phyloP scores from a whole-genome alignment of 768 basidiomycete genomes.

The Naganishia onofrii region DNA sequence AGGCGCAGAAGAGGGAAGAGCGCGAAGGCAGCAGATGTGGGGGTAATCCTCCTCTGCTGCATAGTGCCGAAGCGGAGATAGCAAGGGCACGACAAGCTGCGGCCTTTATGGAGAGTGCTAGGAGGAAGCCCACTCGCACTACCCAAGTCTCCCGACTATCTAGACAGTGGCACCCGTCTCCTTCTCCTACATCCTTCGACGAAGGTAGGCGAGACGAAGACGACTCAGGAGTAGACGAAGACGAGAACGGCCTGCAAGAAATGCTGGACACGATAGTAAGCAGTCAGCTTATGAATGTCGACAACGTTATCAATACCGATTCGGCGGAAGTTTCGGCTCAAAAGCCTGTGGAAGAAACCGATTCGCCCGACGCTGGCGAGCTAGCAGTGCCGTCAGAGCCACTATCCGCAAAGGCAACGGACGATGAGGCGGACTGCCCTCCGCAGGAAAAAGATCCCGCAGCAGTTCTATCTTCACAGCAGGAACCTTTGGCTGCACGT shows the following conservation, averaged over 20 bases:
- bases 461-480: background rate
- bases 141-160: background rate
- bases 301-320: background rate
- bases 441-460: background rate
- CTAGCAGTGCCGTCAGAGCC: too few species aligned
- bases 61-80: constrained; percentile 17
- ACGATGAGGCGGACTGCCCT: background rate
- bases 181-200: background rate
- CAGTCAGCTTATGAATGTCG: constrained; percentile 8
- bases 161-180: background rate
- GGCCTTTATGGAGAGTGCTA: constrained; percentile 9
- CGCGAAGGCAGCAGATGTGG: background rate
- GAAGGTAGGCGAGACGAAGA: background rate
- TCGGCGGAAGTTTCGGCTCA: background rate
- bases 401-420: background rate
- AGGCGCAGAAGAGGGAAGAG: background rate
- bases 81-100: constrained; percentile 16
- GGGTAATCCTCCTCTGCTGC: background rate
- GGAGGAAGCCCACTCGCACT: constrained; percentile 1
- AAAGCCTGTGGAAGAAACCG: background rate
- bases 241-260: background rate
- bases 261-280: constrained; percentile 20
- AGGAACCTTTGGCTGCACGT: background rate
- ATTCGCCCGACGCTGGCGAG: too few species aligned
- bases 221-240: background rate